Evolutionary conservation across 768 basidiomycete species (phyloP).

Genomic region (Brasilioporus rufonigricans): DNA sequence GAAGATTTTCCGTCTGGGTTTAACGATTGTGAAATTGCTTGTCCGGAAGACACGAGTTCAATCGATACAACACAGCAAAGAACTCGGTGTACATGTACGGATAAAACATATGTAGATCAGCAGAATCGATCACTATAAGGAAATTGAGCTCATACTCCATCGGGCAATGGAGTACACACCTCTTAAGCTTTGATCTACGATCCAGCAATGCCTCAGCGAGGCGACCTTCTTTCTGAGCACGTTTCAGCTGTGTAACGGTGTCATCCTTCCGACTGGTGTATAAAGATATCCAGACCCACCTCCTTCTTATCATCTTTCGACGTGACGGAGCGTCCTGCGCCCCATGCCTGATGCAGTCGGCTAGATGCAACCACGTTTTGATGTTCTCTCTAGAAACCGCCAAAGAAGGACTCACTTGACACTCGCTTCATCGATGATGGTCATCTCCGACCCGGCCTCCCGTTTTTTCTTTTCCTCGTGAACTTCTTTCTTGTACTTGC

Average conservation of each 20-base stretch:
- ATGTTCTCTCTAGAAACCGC: neutral
- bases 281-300: constrained; percentile 38
- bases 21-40: neutral
- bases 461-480: constrained; percentile 72
- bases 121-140: constrained; percentile 45
- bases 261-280: constrained; percentile 1
- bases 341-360: constrained; percentile 79
- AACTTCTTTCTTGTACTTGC: constrained; percentile 84
- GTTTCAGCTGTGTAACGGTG: constrained; percentile 57
- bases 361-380: constrained; percentile 36
- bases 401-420: constrained; percentile 59
- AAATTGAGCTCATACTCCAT: constrained; percentile 3
- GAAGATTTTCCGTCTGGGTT: constrained; percentile 1
- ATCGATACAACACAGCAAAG: constrained; percentile 16
- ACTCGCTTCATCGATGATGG: constrained; percentile 65
- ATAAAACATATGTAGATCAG: constrained; percentile 23
- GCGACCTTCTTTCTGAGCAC: constrained; percentile 76
- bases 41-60: constrained; percentile 3
- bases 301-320: constrained; percentile 72
- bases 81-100: constrained; percentile 12
- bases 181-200: constrained; percentile 79
- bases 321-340: constrained; percentile 70
- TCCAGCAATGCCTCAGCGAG: constrained; percentile 78
- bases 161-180: constrained; percentile 39
- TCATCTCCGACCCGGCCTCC: constrained; percentile 50